These are phyloP conservation scores for Boletus reticulatus DNA, from an alignment of 768 basidiomycete genomes.

Conservation along the genomic window DNA sequence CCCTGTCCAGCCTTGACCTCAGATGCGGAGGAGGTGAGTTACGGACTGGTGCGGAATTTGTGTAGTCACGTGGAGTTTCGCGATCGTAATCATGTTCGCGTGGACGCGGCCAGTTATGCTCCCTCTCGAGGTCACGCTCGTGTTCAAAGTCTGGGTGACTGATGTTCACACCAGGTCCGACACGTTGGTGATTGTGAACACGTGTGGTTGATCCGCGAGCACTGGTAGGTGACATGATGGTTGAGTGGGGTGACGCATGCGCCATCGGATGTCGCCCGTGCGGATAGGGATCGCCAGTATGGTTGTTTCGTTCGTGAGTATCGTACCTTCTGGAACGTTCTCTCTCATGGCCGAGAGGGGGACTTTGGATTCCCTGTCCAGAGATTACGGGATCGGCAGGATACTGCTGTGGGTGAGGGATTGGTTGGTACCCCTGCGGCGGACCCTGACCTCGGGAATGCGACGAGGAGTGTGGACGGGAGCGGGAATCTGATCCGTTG, in stretches of 20 bases:
- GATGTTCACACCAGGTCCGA: slow-evolving; percentile 60
- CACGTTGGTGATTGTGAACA: slow-evolving; percentile 63
- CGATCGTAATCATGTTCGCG: slow-evolving; percentile 44
- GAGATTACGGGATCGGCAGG: slow-evolving; percentile 43
- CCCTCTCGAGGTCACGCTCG: slow-evolving; percentile 49
- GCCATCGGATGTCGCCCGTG: slow-evolving; percentile 31
- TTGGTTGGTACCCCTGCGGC: slow-evolving; percentile 32
- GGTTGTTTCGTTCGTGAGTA: slow-evolving; percentile 37
- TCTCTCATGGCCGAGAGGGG: slow-evolving; percentile 42
- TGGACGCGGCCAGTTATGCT: slow-evolving; percentile 36
- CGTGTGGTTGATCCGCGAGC: slow-evolving; percentile 38
- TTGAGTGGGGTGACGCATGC: slow-evolving; percentile 34
- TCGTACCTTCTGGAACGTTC: slow-evolving; percentile 51
- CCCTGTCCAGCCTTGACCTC: slow-evolving; percentile 36
- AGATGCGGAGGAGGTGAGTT: slow-evolving; percentile 43
- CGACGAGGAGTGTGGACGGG: slow-evolving; percentile 51
- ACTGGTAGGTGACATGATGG: slow-evolving; percentile 35
- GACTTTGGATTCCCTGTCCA: slow-evolving; percentile 49
- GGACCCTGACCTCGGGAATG: slow-evolving; percentile 46
- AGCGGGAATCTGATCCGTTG: slow-evolving; percentile 42
- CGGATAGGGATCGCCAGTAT: slow-evolving; percentile 34
- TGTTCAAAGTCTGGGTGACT: slow-evolving; percentile 37
- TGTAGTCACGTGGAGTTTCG: slow-evolving; percentile 34
- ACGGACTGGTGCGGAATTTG: slow-evolving; percentile 27
- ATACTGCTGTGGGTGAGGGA: slow-evolving; percentile 45